These are phyloP conservation scores for Kodamaea restingae DNA, from an alignment of 805 yeast genomes.

Conservation along the genomic window DNA sequence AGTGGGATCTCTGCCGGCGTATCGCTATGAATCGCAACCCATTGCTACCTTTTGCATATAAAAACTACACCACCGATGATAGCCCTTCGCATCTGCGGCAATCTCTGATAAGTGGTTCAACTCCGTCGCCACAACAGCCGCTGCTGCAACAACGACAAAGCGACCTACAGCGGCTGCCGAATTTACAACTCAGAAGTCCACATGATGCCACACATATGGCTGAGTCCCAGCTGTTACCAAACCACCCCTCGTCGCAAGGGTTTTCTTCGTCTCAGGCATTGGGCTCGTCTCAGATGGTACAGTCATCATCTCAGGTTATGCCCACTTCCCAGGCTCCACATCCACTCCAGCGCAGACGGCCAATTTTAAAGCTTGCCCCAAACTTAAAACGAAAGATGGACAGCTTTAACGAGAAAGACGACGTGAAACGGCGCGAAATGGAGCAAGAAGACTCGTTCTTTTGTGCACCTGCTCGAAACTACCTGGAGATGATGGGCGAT, in stretches of 20 bases:
- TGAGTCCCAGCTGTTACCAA: conserved; percentile 1
- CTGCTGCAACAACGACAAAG: conserved; percentile 32
- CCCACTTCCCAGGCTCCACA: not conserved
- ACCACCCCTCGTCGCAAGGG: not conserved
- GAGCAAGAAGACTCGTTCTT: conserved; percentile 10
- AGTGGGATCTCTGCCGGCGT: not conserved
- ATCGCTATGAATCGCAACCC: conserved; percentile 28
- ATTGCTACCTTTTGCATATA: conserved; percentile 49
- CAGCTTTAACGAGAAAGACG: conserved; percentile 41
- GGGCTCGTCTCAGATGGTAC: too few species aligned
- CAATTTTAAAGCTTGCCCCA: conserved; percentile 22
- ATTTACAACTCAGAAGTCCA: too few species aligned
- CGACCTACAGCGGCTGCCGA: conserved; percentile 32
- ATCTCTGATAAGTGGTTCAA: not conserved
- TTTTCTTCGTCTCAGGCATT: too few species aligned
- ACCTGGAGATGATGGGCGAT: conserved; percentile 6
- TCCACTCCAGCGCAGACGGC: conserved; percentile 13
- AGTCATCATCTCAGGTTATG: too few species aligned
- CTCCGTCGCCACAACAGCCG: conserved; percentile 1
- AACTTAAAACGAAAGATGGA: conserved; percentile 39
- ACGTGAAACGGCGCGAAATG: conserved; percentile 32
- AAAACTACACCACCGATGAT: conserved; percentile 26
- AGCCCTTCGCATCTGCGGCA: not conserved
- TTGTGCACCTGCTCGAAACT: conserved; percentile 10
- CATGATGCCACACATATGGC: not conserved